These are phyloP conservation scores for Aquilaria agallochum DNA, from an alignment of 441 rosid genomes.

Conservation along the genomic window DNA sequence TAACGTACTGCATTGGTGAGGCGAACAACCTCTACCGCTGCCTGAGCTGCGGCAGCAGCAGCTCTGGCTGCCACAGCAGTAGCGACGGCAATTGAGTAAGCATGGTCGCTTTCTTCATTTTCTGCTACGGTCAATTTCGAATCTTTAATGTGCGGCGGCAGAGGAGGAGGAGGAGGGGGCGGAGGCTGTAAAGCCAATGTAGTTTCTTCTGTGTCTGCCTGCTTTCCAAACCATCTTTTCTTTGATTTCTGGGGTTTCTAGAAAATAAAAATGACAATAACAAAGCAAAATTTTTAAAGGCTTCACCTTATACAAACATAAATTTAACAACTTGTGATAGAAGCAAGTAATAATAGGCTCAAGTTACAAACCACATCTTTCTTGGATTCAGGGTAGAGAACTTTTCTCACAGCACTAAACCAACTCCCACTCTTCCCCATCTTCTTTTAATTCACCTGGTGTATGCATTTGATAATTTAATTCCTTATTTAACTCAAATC, in stretches of 20 bases:
- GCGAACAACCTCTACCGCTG: conserved; percentile 90
- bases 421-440: conserved; percentile 82
- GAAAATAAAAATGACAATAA: conserved; percentile 7
- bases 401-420: conserved; percentile 79
- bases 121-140: conserved; percentile 49
- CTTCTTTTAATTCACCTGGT: conserved; percentile 23
- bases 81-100: conserved; percentile 78
- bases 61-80: conserved; percentile 88
- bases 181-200: conserved; percentile 15
- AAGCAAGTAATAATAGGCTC: neutral
- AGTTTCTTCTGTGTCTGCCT: conserved; percentile 35
- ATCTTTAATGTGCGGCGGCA: conserved; percentile 21
- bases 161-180: conserved; percentile 13
- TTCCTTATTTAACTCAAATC: too few species aligned
- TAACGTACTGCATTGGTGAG: conserved; percentile 45
- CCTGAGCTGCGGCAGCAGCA: conserved; percentile 90
- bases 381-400: conserved; percentile 48
- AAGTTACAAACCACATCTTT: conserved; percentile 33
- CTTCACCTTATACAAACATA: conserved; percentile 2
- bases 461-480: too few species aligned
- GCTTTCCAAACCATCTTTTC: conserved; percentile 47
- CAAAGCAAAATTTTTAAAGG: conserved; percentile 1
- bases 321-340: neutral
- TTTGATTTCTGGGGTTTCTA: conserved; percentile 49
- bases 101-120: conserved; percentile 67